Evolutionary conservation across 78 protist genomes (phyloP).

Genomic region (Protostelium mycophagum): DNA sequence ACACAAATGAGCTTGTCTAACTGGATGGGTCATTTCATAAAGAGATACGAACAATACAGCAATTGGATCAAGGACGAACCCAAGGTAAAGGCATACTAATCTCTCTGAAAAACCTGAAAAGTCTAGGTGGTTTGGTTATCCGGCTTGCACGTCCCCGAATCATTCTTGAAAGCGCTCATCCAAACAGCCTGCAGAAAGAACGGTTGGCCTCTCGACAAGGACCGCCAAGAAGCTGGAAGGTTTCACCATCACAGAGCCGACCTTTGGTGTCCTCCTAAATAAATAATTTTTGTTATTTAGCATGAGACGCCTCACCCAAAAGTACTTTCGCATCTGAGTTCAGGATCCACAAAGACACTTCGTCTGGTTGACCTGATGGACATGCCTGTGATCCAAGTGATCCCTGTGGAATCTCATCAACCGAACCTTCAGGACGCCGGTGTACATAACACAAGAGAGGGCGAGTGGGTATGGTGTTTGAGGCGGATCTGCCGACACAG

Average conservation of each 20-base stretch:
- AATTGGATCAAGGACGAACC: not conserved
- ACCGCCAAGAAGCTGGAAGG: conserved; percentile 21
- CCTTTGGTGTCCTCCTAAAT: conserved; percentile 76
- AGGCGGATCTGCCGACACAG: conserved; percentile 73
- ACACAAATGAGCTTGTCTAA: conserved; percentile 69
- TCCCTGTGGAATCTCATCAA: conserved; percentile 76
- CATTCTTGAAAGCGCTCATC: conserved; percentile 85
- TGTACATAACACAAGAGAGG: conserved; percentile 84
- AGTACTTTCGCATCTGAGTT: conserved; percentile 83
- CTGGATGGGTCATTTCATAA: conserved; percentile 79
- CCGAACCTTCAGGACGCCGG: conserved; percentile 75
- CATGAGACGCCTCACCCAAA: too few species aligned
- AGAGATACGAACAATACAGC: not conserved
- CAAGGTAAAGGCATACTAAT: conserved; percentile 45
- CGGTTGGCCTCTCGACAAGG: conserved; percentile 89
- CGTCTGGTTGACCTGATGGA: conserved; percentile 18
- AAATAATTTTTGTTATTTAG: too few species aligned
- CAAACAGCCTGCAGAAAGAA: conserved; percentile 86
- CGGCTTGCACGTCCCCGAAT: conserved; percentile 89
- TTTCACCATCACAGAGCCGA: conserved; percentile 30
- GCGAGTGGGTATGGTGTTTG: conserved; percentile 91
- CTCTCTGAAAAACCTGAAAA: conserved; percentile 65
- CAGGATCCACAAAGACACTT: conserved; percentile 89
- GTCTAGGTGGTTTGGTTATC: conserved; percentile 90
- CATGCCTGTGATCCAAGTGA: conserved; percentile 81